Evolutionary conservation across 2,329 filamentous ascomycete genomes (phyloP).

Genomic region (Pseudogymnoascus sp.): DNA sequence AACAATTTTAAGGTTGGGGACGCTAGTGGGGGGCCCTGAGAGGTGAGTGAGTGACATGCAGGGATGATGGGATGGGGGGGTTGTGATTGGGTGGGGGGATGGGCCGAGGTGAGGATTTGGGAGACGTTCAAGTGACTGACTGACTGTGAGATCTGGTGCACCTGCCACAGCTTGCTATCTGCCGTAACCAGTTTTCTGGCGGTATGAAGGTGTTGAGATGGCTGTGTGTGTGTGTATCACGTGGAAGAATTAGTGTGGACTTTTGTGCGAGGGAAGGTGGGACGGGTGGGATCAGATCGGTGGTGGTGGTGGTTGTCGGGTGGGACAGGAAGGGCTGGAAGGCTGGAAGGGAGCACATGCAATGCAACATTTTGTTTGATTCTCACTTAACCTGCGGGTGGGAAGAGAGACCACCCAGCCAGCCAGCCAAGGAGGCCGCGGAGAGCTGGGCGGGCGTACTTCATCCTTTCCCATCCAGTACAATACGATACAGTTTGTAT

Average conservation of each 20-base stretch:
- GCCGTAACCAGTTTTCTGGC: no score
- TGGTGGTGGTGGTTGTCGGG: not conserved
- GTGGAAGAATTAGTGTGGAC: not conserved
- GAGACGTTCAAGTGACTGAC: no score
- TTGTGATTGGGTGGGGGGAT: not conserved
- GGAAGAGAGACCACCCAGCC: no score
- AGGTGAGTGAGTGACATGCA: not conserved
- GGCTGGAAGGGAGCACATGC: not conserved
- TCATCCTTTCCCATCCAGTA: not conserved
- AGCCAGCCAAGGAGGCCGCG: not conserved
- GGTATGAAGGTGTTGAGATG: not conserved
- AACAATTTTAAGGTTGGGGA: slow-evolving; percentile 9
- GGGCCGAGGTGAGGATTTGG: not conserved
- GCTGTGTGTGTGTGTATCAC: not conserved
- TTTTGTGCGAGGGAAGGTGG: not conserved
- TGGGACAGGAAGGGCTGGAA: not conserved
- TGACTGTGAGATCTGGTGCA: no score
- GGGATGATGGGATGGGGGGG: not conserved
- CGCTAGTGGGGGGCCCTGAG: not conserved
- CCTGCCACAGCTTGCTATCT: no score
- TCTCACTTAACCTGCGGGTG: not conserved
- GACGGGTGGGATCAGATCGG: not conserved
- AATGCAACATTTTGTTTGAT: not conserved
- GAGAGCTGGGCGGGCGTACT: not conserved
- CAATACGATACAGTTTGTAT: not conserved